Conservation (phyloP, 1,139 yeast genomes). For the Arxiozyma slooffiae region DNA sequence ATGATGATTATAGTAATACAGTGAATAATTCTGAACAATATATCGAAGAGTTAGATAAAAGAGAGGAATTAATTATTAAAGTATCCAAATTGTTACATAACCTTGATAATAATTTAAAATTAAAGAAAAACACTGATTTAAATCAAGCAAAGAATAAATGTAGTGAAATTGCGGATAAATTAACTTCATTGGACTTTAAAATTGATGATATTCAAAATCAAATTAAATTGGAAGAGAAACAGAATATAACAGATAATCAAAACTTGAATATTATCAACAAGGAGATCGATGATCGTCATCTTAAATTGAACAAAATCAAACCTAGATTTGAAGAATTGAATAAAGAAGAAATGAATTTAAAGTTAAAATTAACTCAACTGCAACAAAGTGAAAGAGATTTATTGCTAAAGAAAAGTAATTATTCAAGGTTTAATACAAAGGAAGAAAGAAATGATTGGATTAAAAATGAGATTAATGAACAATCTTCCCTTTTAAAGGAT, state of each 20-base stretch:
- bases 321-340: constrained; percentile 40
- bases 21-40: constrained; percentile 36
- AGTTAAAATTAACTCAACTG: constrained; percentile 36
- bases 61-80: constrained; percentile 39
- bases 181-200: constrained; percentile 31
- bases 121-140: constrained; percentile 42
- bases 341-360: constrained; percentile 36
- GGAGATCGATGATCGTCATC: constrained; percentile 37
- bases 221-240: constrained; percentile 23
- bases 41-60: constrained; percentile 38
- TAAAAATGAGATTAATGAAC: constrained; percentile 36
- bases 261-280: constrained; percentile 27
- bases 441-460: constrained; percentile 65
- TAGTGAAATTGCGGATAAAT: constrained; percentile 34
- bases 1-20: constrained; percentile 46
- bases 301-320: constrained; percentile 32
- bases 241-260: constrained; percentile 20
- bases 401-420: constrained; percentile 66
- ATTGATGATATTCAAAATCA: constrained; percentile 28
- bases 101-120: constrained; percentile 32
- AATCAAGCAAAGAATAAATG: constrained; percentile 41
- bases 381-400: constrained; percentile 52
- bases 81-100: constrained; percentile 27
- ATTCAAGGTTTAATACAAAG: constrained; percentile 46
- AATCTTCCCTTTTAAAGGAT: constrained; percentile 27